phyloP scores from a whole-genome alignment of 139 green algal genomes.

The Chlamydomonas sp. region DNA sequence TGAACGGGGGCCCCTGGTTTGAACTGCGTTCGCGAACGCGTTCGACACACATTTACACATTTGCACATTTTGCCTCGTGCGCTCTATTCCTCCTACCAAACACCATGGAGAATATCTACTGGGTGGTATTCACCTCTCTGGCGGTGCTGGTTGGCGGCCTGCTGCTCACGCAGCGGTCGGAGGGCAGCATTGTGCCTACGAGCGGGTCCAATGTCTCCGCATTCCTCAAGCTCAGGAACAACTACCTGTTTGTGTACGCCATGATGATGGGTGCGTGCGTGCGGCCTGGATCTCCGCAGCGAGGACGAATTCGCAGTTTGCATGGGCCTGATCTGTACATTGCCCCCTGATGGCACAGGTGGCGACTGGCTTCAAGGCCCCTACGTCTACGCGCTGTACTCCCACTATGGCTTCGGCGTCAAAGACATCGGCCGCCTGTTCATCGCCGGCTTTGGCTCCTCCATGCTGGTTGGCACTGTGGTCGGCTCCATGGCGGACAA shows the following conservation, averaged over 20 bases:
- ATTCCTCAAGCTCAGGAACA: slow-evolving; percentile 60
- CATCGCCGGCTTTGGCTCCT: slow-evolving; percentile 95
- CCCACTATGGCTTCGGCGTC: slow-evolving; percentile 83
- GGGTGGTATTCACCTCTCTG: slow-evolving; percentile 17
- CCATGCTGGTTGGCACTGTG: slow-evolving; percentile 94
- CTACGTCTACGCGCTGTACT: slow-evolving; percentile 96
- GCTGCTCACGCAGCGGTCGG: slow-evolving; percentile 15
- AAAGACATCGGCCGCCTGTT: slow-evolving; percentile 92
- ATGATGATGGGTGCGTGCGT: slow-evolving; percentile 94
- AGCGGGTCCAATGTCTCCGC: slow-evolving; percentile 12
- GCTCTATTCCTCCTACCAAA: no score
- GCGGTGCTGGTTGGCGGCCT: slow-evolving; percentile 9
- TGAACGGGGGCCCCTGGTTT: no score
- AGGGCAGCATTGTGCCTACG: slow-evolving; percentile 15
- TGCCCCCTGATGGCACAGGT: slow-evolving; percentile 45
- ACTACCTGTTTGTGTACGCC: slow-evolving; percentile 90
- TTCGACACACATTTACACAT: slow-evolving; percentile 7
- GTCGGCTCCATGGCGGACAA: slow-evolving; percentile 89
- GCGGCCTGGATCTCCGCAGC: no score
- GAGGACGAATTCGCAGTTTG: no score
- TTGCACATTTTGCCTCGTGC: no score
- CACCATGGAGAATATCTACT: slow-evolving; percentile 37
- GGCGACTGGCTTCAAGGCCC: slow-evolving; percentile 97
- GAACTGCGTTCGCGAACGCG: no score
- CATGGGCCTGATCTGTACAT: background rate